Base-by-base conservation (phyloP, 345 rosid genomes). In the Punica granatum region DNA sequence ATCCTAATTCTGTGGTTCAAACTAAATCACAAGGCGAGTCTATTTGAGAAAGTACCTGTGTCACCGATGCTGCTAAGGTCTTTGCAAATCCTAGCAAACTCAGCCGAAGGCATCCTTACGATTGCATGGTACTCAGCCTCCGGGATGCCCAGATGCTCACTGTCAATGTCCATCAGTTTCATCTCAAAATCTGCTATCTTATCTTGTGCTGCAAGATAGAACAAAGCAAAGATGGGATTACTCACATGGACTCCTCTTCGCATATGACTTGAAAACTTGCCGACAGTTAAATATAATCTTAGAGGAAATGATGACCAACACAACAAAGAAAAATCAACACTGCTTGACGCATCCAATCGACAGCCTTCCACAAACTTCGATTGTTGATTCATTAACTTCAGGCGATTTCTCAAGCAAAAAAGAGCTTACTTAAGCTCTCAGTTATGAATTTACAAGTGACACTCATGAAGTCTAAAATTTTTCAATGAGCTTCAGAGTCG, bases 101-200 rank as follows among this genome's bases (percentile, higher is more conserved):
- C 99, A 64, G 83, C 74, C 1, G 99, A 92, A 6, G 99, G 99
- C 99, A 95, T 95, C 71, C 80, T 80, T 42, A 95, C 98, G 70
- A 95, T 95, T 3, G 99, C 92, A 21, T 92, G 98, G 69, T 92
- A 95, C 69, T 95, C 98, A 25, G 98, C 99, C 69, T 92, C 99
- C 6, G 98, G 99, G 60, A 95, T 95, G 6, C 99, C 99, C 32
- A 95, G 88, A 72, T 95, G 99, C 84, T 95, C 99, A 32, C 97
- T 90, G 68, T 92, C 99, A 2, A 95, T 90, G 81, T 92, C 98
- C 99, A 92, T 95, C 77, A 95, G 78, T 69, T 90, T 95, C 99
- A 95, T 92, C 86, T 94, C 99, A 67, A 91, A 94, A 53, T 94
- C 99, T 0, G 99, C 85, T 69, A 94, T 94, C 74, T 86, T 94